Base-by-base conservation (phyloP, 2,329 filamentous ascomycete species). In the Exophiala calicioides region DNA sequence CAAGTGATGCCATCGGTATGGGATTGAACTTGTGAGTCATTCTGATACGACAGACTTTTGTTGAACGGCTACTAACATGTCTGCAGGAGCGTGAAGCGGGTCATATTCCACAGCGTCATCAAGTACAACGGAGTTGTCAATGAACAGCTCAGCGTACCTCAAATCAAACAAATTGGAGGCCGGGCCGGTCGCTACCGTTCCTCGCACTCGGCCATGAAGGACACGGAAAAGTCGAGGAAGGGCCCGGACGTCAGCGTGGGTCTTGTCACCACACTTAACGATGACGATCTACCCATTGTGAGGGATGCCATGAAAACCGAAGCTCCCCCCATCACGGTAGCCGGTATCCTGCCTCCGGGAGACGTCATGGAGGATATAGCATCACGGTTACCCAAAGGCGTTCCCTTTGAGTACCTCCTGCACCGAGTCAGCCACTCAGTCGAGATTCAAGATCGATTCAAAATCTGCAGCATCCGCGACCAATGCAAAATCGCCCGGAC, bases 1-100 rank as follows among this genome's bases (percentile, higher is more conserved):
- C 94, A 6, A 96, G 89, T 59, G 90, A 96, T 68, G 93, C 93
- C 35, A 91, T 98, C 53, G 93, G 93, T 27, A 97, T 98, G 91
- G 93, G 94, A 1, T 73, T 98, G 16, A 98, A 98, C 62, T 70
- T 98, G 65, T 90, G 83, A 68, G 75, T 68, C 10, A 12, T 13
- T 33, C 41, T 18, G 9, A 15, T 27, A 16, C 19, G 13, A 31
- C 33, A 9, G 13, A 26, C 7, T 23, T 13, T 29, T 33, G 40
- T 12, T 37, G 18, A 56, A 39, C n/a, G n/a, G n/a, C n/a, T n/a
- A 47, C 43, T 50, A 26, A 52, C 45, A 26, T 12, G 16, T 20
- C 12, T 33, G 21, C 38, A 81, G 78, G 67, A 82, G 78, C 56
- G 89, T 96, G 64, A 93, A 90, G 63, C 86, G 94, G 19, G 80